Percentiles rank a stretch among this genome's conserved stretches.
These are phyloP conservation scores for Chlorophyllum brunneum DNA, from an alignment of 768 basidiomycete genomes.

Conservation along the genomic window DNA sequence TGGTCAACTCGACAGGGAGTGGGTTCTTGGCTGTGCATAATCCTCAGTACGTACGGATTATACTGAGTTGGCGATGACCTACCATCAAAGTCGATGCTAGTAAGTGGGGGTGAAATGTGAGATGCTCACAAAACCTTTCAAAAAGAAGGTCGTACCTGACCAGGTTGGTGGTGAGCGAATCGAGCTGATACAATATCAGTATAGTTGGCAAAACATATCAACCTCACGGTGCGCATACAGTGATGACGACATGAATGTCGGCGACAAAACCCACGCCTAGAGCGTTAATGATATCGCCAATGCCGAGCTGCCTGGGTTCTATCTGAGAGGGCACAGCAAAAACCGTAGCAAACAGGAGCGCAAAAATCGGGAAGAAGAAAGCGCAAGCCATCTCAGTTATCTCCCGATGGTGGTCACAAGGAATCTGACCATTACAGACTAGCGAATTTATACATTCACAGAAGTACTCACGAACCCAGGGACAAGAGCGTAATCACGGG, in stretches of 20 bases:
- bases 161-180: conserved; percentile 30
- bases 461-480: not conserved
- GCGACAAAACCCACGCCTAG: conserved; percentile 37
- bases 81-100: conserved; percentile 37
- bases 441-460: not conserved
- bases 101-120: not conserved
- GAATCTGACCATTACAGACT: not conserved
- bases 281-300: conserved; percentile 32
- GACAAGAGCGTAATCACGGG: too few relatives aligned
- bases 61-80: not conserved
- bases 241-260: conserved; percentile 34
- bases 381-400: conserved; percentile 10
- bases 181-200: conserved; percentile 24
- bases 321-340: conserved; percentile 15
- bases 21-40: conserved; percentile 34
- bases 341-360: conserved; percentile 23
- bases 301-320: conserved; percentile 17
- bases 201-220: not conserved
- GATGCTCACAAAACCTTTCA: not conserved
- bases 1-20: conserved; percentile 40
- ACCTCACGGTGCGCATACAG: conserved; percentile 22
- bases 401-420: not conserved
- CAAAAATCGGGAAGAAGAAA: conserved; percentile 23
- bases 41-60: not conserved
- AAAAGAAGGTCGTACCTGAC: conserved; percentile 23